phyloP scores from a whole-genome alignment of 306 rosid species.

The Bauhinia variegata region DNA sequence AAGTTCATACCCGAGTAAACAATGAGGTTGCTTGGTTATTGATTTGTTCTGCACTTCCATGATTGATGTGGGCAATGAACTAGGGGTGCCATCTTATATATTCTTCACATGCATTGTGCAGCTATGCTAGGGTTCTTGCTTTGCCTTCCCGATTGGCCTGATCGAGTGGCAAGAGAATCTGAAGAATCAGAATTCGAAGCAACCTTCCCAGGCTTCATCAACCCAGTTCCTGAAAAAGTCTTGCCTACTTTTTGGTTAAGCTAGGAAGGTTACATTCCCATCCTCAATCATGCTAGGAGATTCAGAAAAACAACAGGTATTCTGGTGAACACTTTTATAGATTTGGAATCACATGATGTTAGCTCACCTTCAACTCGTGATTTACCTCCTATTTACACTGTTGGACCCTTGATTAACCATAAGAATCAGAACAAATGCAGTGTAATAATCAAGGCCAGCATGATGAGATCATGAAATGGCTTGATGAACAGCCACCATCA shows the following conservation, averaged over 20 bases:
- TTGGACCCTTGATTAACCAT: slow-evolving; percentile 42
- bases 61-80: not conserved
- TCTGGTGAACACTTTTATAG: slow-evolving; percentile 27
- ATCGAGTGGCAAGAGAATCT: no score
- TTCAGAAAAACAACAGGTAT: slow-evolving; percentile 38
- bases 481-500: slow-evolving; percentile 42
- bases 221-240: no score
- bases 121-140: no score
- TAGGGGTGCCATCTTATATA: no score
- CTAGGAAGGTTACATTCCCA: not conserved
- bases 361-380: slow-evolving; percentile 13
- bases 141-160: no score
- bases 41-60: slow-evolving; percentile 42
- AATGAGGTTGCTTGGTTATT: slow-evolving; percentile 29
- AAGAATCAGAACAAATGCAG: not conserved
- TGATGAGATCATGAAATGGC: slow-evolving; percentile 43
- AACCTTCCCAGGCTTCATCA: no score
- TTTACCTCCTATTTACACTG: slow-evolving; percentile 39
- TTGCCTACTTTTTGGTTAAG: no score
- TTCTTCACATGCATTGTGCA: no score
- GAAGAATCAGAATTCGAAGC: no score
- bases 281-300: slow-evolving; percentile 5
- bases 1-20: no score
- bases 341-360: slow-evolving; percentile 47
- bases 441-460: not conserved